Percentiles rank a stretch among this genome's conserved stretches.
These are phyloP conservation scores for Sanghuangporus weigelae DNA, from an alignment of 1,284 basidiomycete genomes.

Conservation along the genomic window DNA sequence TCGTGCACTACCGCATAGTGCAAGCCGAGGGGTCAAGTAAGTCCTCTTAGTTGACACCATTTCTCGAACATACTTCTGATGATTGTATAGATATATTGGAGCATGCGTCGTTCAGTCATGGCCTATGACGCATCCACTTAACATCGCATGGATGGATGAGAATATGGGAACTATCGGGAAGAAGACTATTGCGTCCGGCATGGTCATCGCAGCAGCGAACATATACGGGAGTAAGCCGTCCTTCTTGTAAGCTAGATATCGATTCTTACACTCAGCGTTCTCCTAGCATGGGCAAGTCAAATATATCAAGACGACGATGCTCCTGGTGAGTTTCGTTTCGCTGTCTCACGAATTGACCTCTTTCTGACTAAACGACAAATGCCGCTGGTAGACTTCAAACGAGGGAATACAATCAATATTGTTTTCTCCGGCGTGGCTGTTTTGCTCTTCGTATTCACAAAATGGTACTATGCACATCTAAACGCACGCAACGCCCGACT, in stretches of 20 bases:
- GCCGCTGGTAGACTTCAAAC: conserved; percentile 27
- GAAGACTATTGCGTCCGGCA: conserved; percentile 31
- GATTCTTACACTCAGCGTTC: not conserved
- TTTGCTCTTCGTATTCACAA: conserved; percentile 32
- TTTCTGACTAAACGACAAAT: not conserved
- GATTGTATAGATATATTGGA: conserved; percentile 26
- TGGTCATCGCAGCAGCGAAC: conserved; percentile 31
- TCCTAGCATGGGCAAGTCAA: conserved; percentile 19
- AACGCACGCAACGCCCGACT: conserved; percentile 26
- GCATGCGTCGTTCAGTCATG: conserved; percentile 32
- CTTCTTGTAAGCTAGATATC: not conserved
- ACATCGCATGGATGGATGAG: conserved; percentile 37
- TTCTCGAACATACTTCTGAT: not conserved
- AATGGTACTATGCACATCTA: conserved; percentile 26
- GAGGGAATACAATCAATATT: conserved; percentile 36
- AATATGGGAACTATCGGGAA: conserved; percentile 34
- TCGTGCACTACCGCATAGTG: conserved; percentile 26
- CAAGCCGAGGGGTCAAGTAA: conserved; percentile 25
- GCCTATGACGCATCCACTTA: conserved; percentile 35
- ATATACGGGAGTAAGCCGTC: conserved; percentile 23
- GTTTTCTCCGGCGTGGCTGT: conserved; percentile 30
- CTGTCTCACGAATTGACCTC: not conserved
- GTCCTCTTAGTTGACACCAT: not conserved
- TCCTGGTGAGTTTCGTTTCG: conserved; percentile 24
- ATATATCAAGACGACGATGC: conserved; percentile 35